Conservation (phyloP, 2,329 filamentous ascomycete genomes). For the Botrytis fragariae region DNA sequence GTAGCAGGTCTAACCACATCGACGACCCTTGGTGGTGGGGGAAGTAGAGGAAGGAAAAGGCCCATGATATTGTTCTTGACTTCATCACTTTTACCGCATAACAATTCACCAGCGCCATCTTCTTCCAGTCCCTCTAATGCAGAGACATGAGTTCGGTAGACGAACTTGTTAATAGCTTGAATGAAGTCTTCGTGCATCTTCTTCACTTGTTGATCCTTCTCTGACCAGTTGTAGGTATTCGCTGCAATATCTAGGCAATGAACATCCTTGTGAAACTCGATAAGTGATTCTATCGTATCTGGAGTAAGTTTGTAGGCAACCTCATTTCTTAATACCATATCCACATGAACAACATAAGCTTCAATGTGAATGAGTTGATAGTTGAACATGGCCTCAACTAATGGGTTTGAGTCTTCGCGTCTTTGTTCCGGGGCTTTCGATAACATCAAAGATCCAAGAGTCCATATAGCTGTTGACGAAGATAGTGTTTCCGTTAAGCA, state of each 20-base stretch:
- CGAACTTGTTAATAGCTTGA: conserved; percentile 95
- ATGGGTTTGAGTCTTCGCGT: conserved; percentile 74
- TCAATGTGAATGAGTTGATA: conserved; percentile 91
- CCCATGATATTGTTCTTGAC: conserved; percentile 84
- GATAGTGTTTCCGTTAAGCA: conserved; percentile 95
- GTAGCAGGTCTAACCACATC: conserved; percentile 85
- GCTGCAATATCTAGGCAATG: conserved; percentile 88
- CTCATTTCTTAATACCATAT: conserved; percentile 97
- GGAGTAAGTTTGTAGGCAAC: conserved; percentile 96
- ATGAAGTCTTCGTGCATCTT: conserved; percentile 96
- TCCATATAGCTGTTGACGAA: conserved; percentile 89
- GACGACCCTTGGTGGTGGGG: conserved; percentile 81
- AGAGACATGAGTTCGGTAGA: conserved; percentile 83
- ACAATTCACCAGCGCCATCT: conserved; percentile 89
- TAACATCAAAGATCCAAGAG: conserved; percentile 86
- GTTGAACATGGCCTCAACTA: conserved; percentile 86
- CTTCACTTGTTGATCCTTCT: conserved; percentile 95
- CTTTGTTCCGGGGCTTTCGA: conserved; percentile 87
- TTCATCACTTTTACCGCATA: conserved; percentile 87
- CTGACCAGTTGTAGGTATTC: conserved; percentile 89
- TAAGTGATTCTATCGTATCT: conserved; percentile 88
- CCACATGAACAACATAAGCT: conserved; percentile 97
- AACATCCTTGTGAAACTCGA: conserved; percentile 95
- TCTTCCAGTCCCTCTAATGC: conserved; percentile 95
- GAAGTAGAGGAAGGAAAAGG: conserved; percentile 82